Evolutionary conservation across 208 protist genomes (phyloP).

Genomic region (Vickermania spadyakhi): DNA sequence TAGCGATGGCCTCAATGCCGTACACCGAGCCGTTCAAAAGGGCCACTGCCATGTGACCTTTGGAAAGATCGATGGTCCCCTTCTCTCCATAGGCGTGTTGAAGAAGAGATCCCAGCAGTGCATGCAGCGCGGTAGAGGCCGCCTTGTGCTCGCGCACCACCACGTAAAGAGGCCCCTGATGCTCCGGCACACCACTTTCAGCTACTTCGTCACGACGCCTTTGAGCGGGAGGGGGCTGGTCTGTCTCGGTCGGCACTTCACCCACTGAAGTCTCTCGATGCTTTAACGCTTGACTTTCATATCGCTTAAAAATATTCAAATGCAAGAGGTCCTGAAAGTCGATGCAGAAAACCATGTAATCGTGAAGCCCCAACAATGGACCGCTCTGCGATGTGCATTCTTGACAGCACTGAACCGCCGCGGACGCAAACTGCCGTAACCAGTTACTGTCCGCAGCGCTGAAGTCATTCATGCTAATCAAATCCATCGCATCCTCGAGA

Average conservation of each 20-base stretch:
- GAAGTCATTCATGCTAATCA: conserved; percentile 72
- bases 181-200: background rate
- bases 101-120: conserved; percentile 13
- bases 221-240: background rate
- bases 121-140: background rate
- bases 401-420: background rate
- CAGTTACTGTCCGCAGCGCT: conserved; percentile 56
- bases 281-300: background rate
- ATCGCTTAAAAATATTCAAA: conserved; percentile 33
- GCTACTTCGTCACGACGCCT: conserved; percentile 5
- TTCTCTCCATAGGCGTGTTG: conserved; percentile 1
- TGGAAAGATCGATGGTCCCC: background rate
- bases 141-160: conserved; percentile 22
- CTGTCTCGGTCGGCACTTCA: background rate
- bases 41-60: conserved; percentile 31
- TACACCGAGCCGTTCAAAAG: conserved; percentile 75
- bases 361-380: conserved; percentile 9
- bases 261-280: background rate
- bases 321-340: conserved; percentile 49
- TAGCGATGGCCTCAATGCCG: conserved; percentile 35
- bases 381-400: background rate
- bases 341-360: conserved; percentile 65
- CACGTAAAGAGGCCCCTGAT: conserved; percentile 14
- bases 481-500: conserved; percentile 66
- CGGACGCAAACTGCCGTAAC: conserved; percentile 45